phyloP scores from a whole-genome alignment of 1,284 basidiomycete genomes.

The Puccinia polysora region DNA sequence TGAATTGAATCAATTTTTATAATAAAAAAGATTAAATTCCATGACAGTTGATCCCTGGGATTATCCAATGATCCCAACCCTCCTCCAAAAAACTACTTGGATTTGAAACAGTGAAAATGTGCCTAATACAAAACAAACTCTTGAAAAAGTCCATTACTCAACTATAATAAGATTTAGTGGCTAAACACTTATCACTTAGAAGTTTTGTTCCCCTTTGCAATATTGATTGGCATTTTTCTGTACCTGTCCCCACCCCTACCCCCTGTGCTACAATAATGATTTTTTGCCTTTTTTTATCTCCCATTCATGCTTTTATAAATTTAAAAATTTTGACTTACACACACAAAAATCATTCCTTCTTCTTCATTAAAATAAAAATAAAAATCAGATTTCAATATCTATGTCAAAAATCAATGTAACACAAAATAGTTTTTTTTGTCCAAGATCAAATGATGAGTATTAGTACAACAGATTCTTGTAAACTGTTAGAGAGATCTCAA shows the following conservation, averaged over 20 bases:
- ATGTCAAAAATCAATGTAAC: too few relatives aligned
- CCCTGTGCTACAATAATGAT: too few relatives aligned
- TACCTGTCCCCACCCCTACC: too few relatives aligned
- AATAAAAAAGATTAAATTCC: conserved; percentile 59
- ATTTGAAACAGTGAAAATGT: conserved; percentile 76
- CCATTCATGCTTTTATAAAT: not conserved
- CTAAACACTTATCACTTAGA: conserved; percentile 79
- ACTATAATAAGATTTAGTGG: conserved; percentile 69
- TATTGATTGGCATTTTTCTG: too few relatives aligned
- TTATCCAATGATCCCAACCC: conserved; percentile 56
- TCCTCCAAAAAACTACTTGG: conserved; percentile 72
- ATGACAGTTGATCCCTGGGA: conserved; percentile 53
- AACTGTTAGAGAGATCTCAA: too few relatives aligned
- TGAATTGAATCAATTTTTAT: conserved; percentile 85
- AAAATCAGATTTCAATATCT: too few relatives aligned
- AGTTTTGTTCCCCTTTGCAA: conserved; percentile 49
- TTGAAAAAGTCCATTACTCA: conserved; percentile 66
- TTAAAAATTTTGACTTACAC: too few relatives aligned
- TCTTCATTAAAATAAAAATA: too few relatives aligned
- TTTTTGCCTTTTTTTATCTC: not conserved
- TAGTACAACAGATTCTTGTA: too few relatives aligned
- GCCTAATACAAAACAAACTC: conserved; percentile 79
- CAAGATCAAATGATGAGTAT: too few relatives aligned
- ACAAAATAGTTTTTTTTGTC: too few relatives aligned
- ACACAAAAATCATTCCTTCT: not conserved